Evolutionary conservation across 1,139 yeast genomes (phyloP).

Genomic region (Casaregolazyma lundiana): DNA sequence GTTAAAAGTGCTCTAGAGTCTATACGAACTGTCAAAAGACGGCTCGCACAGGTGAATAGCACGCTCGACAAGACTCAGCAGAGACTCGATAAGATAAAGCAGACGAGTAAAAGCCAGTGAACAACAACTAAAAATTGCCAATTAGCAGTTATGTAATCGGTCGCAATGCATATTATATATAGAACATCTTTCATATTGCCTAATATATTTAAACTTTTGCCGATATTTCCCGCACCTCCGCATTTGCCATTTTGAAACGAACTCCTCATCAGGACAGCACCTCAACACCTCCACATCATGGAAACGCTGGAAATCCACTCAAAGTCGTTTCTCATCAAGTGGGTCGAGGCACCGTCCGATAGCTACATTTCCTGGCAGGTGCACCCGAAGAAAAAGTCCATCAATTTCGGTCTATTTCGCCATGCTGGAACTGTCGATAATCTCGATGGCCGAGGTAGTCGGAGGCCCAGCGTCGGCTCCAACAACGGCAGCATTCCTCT

Average conservation of each 20-base stretch:
- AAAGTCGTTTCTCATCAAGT: constrained; percentile 80
- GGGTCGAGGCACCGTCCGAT: constrained; percentile 75
- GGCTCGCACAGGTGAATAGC: constrained; percentile 19
- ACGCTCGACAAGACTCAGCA: constrained; percentile 21
- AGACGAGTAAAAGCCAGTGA: neutral
- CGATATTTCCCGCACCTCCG: neutral
- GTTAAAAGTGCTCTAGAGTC: constrained; percentile 19
- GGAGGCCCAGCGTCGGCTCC: constrained; percentile 11
- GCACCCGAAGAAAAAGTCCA: constrained; percentile 79
- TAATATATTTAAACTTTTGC: neutral
- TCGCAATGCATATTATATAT: no score
- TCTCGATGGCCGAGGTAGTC: constrained; percentile 6
- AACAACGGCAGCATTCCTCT: constrained; percentile 14
- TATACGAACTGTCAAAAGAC: constrained; percentile 20
- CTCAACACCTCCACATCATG: constrained; percentile 41
- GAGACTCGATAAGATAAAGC: constrained; percentile 19
- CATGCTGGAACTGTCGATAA: constrained; percentile 15
- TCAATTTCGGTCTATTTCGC: constrained; percentile 58
- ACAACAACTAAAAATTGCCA: neutral
- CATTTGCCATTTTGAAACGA: neutral
- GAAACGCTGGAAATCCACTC: constrained; percentile 88
- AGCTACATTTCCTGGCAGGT: constrained; percentile 72
- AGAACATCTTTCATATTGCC: no score
- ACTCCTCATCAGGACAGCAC: neutral
- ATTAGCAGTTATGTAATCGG: no score